Base-by-base conservation (phyloP, 225 moss, liverwort and hornwort species). In the Climacium dendroides region DNA sequence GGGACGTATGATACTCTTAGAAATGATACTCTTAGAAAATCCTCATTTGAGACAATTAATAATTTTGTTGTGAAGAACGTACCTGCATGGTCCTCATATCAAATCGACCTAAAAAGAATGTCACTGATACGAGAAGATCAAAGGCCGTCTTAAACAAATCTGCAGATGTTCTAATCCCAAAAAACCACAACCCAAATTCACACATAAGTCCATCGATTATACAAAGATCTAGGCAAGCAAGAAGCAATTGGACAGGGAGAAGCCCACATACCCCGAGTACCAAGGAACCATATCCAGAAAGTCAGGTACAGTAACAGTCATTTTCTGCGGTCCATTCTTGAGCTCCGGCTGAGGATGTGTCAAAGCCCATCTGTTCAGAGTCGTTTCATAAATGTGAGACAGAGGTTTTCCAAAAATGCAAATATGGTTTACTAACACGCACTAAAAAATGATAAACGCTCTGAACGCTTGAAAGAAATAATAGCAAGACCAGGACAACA, bases 21-120 rank as follows among this genome's bases (percentile, higher is more conserved):
- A n/a, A 43, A 87, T 25, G 52, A 35, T 60, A 73, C 61, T 61
- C 54, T 32, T 43, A 70, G 19, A 55, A 69, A 53, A 85, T 11
- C 62, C 55, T 64, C 80, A 87, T 54, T 39, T 80, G 19, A 58
- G 35, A 35, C n/a, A 83, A 73, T 66, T 52, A n/a, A 45, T 37
- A 32, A 34, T 86, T 35, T 9, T 62, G 76, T 43, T 50, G 62
- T 43, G 18, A 81, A 71, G 15, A 85, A 67, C 54, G 70, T 92
- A 99, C 98, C 98, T 99, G 98, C 99, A 99, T 97, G 43, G 99
- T 97, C 87, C 99, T 93, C 99, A 99, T 99, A 90, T 99, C 99
- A 91, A 99, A 99, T 82, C 99, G 95, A 74, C 99, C 99, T 83
- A 99, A 90, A 89, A 99, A 99, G 90, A 99, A 92, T 75, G 99